A percentile compares a stretch with the other conserved stretches of the same genome.
Conservation (phyloP, 2,329 filamentous ascomycete species). For the Scytalidium sp. region DNA sequence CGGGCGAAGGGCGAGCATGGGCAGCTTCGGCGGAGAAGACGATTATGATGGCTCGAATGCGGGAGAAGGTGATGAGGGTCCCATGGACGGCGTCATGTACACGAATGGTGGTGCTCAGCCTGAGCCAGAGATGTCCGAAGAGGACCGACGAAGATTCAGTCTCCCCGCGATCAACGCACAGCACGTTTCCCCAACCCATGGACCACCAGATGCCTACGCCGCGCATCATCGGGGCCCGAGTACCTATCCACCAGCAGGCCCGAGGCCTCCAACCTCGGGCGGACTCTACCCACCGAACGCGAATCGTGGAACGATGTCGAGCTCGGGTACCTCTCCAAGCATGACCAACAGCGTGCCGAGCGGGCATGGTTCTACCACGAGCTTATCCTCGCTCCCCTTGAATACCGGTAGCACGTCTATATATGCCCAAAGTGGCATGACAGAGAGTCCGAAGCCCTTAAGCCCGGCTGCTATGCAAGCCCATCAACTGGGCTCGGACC, state of each 20-base stretch:
- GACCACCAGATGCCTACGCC: slow-evolving; percentile 30
- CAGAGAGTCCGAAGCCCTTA: slow-evolving; percentile 82
- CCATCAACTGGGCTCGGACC: slow-evolving; percentile 51
- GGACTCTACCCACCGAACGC: slow-evolving; percentile 62
- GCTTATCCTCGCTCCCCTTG: slow-evolving; percentile 46
- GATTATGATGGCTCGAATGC: slow-evolving; percentile 59
- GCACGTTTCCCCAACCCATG: slow-evolving; percentile 53
- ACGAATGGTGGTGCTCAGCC: slow-evolving; percentile 38
- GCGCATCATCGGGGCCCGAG: slow-evolving; percentile 65
- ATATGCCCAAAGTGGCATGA: slow-evolving; percentile 71
- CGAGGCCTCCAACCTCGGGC: slow-evolving; percentile 44
- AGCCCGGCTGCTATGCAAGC: slow-evolving; percentile 55
- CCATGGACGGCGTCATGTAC: slow-evolving; percentile 56
- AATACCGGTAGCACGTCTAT: slow-evolving; percentile 44
- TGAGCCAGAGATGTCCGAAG: slow-evolving; percentile 59
- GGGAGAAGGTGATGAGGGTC: slow-evolving; percentile 50
- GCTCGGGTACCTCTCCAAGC: slow-evolving; percentile 53
- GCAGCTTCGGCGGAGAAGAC: slow-evolving; percentile 76
- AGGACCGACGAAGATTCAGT: slow-evolving; percentile 62
- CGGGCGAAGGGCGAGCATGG: slow-evolving; percentile 82
- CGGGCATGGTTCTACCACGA: slow-evolving; percentile 46
- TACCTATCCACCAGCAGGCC: slow-evolving; percentile 73
- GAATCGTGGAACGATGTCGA: slow-evolving; percentile 47
- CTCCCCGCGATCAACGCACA: slow-evolving; percentile 73
- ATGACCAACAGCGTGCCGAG: slow-evolving; percentile 31